phyloP scores from a whole-genome alignment of 192 early-diverging fungal genomes.

The Lobosporangium transversale region DNA sequence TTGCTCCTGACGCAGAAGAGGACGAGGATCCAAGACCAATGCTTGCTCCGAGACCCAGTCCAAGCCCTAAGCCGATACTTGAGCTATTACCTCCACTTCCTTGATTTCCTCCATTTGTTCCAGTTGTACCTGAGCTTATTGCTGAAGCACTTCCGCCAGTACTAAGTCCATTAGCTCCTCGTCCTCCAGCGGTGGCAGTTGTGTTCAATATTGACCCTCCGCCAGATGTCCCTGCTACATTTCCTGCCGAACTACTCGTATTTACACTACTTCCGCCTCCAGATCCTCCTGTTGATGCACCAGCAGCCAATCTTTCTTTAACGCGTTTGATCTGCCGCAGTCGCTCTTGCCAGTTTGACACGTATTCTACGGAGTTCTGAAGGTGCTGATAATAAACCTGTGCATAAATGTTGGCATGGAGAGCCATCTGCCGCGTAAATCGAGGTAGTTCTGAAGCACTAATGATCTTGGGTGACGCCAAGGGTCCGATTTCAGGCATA shows the following conservation, averaged over 20 bases:
- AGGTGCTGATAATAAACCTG: conserved; percentile 82
- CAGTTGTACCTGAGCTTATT: background rate
- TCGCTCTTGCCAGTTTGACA: conserved; percentile 91
- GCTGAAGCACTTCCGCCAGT: conserved; percentile 7
- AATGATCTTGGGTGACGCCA: conserved; percentile 85
- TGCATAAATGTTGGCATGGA: conserved; percentile 91
- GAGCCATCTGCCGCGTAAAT: conserved; percentile 85
- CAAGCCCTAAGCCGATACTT: conserved; percentile 3
- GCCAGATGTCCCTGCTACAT: conserved; percentile 1
- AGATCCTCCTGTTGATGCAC: conserved; percentile 8
- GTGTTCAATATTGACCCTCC: background rate
- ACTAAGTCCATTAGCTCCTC: background rate
- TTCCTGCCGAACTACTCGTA: background rate
- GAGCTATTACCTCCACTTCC: background rate
- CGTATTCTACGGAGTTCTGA: conserved; percentile 74
- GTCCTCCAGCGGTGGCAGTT: too few species aligned
- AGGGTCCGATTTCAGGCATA: conserved; percentile 85
- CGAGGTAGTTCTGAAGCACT: conserved; percentile 77
- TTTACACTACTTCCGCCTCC: background rate
- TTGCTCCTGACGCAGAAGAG: conserved; percentile 2
- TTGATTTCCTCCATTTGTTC: background rate
- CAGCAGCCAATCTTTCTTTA: conserved; percentile 57
- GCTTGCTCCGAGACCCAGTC: conserved; percentile 27
- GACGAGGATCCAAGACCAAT: conserved; percentile 38
- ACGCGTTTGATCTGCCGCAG: conserved; percentile 91